Evolutionary conservation across 2,329 filamentous ascomycete species (phyloP).

Genomic region (Aspergillus sp.): DNA sequence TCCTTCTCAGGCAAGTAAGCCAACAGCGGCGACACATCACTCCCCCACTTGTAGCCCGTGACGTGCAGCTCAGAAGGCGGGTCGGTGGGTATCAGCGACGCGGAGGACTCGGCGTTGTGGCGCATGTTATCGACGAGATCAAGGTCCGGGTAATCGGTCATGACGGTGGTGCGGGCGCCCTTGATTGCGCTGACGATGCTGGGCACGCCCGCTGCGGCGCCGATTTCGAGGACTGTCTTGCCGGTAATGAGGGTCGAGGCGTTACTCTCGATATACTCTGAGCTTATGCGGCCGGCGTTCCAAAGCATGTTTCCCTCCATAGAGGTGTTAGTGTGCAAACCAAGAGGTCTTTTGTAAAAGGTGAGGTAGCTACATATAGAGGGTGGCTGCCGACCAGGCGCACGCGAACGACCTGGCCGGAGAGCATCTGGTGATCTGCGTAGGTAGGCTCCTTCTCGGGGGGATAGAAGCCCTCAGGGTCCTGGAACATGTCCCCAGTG

Average conservation of each 20-base stretch:
- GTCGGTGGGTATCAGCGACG: conserved; percentile 39
- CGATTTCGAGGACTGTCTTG: conserved; percentile 81
- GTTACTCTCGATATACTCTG: conserved; percentile 73
- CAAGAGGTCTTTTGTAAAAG: conserved; percentile 13
- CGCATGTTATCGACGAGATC: conserved; percentile 79
- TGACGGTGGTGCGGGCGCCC: conserved; percentile 68
- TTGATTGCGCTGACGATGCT: conserved; percentile 73
- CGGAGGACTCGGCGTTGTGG: conserved; percentile 67
- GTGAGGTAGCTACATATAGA: conserved; percentile 65
- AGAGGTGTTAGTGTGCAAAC: conserved; percentile 8
- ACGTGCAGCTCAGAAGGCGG: conserved; percentile 51
- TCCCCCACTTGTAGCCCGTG: conserved; percentile 83
- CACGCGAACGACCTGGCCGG: conserved; percentile 65
- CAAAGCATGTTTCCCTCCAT: conserved; percentile 77
- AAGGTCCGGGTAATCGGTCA: conserved; percentile 85
- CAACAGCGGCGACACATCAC: conserved; percentile 59
- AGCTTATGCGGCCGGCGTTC: conserved; percentile 81
- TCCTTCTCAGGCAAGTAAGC: conserved; percentile 51
- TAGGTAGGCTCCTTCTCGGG: conserved; percentile 74
- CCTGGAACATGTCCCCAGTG: conserved; percentile 65
- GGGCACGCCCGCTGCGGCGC: conserved; percentile 82
- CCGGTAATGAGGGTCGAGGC: conserved; percentile 59
- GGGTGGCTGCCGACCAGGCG: conserved; percentile 84
- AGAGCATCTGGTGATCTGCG: conserved; percentile 68
- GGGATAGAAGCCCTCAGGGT: conserved; percentile 77